These are phyloP conservation scores for Malassezia pachydermatis DNA, from an alignment of 1,284 basidiomycete species.

Conservation along the genomic window DNA sequence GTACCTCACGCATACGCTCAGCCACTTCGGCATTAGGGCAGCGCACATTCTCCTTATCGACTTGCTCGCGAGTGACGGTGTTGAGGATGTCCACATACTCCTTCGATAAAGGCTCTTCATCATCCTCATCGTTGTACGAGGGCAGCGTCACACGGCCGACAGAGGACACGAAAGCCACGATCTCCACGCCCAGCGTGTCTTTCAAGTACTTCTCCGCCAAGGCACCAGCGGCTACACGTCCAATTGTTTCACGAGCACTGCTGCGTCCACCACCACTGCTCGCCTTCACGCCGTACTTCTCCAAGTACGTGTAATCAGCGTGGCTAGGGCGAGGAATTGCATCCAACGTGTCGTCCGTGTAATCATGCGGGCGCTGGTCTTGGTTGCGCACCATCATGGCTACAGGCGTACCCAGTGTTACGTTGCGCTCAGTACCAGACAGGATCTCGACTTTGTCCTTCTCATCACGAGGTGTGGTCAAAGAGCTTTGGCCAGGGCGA, in stretches of 20 bases:
- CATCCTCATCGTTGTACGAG: constrained; percentile 49
- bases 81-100: constrained; percentile 73
- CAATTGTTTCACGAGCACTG: constrained; percentile 92
- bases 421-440: constrained; percentile 82
- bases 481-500: constrained; percentile 86
- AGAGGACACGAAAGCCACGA: constrained; percentile 90
- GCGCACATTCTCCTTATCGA: constrained; percentile 76
- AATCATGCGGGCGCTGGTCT: constrained; percentile 96
- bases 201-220: constrained; percentile 95
- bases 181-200: constrained; percentile 77
- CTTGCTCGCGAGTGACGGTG: constrained; percentile 71
- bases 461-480: constrained; percentile 87
- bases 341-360: constrained; percentile 77
- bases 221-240: constrained; percentile 91
- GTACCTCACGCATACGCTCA: constrained; percentile 63
- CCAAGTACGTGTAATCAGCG: constrained; percentile 95
- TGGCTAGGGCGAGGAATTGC: constrained; percentile 92
- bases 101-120: constrained; percentile 67
- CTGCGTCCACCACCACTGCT: constrained; percentile 90
- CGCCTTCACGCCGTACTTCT: constrained; percentile 95
- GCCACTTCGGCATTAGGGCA: constrained; percentile 84
- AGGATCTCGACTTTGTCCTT: constrained; percentile 90
- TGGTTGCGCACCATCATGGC: constrained; percentile 91
- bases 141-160: constrained; percentile 81
- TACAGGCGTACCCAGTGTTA: constrained; percentile 94